These are phyloP conservation scores for Fusarium continuum DNA, from an alignment of 2,329 filamentous ascomycete species.

Conservation along the genomic window DNA sequence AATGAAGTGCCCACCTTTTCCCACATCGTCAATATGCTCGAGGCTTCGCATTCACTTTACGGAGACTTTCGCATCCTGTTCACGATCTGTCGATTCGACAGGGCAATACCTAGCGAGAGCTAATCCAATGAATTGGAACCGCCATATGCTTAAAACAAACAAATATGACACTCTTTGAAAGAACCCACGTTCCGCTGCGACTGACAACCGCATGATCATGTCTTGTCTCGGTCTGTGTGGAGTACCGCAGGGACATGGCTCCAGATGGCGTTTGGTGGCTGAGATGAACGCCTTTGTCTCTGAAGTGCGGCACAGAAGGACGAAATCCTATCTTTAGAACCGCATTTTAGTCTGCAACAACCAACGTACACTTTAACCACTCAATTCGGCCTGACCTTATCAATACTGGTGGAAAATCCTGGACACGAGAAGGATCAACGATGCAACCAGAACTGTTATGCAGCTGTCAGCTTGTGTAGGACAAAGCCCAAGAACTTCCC, in stretches of 20 bases:
- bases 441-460: neutral
- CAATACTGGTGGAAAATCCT: neutral
- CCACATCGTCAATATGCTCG: neutral
- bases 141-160: neutral
- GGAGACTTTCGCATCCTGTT: neutral
- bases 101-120: neutral
- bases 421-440: neutral
- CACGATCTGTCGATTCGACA: neutral
- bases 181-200: neutral
- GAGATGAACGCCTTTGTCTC: slow-evolving; percentile 1
- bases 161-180: neutral
- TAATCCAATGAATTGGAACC: neutral
- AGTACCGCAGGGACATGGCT: neutral
- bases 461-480: neutral
- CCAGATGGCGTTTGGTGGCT: neutral
- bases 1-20: neutral
- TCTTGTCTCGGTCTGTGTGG: neutral
- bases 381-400: neutral
- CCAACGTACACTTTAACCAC: neutral
- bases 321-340: neutral
- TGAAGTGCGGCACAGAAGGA: neutral
- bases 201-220: neutral
- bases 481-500: slow-evolving; percentile 1
- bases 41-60: neutral
- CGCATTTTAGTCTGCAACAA: neutral